Percentiles rank a stretch among this genome's conserved stretches.
These are phyloP conservation scores for Pisolithus marmoratus DNA, from an alignment of 768 basidiomycete genomes.

Conservation along the genomic window DNA sequence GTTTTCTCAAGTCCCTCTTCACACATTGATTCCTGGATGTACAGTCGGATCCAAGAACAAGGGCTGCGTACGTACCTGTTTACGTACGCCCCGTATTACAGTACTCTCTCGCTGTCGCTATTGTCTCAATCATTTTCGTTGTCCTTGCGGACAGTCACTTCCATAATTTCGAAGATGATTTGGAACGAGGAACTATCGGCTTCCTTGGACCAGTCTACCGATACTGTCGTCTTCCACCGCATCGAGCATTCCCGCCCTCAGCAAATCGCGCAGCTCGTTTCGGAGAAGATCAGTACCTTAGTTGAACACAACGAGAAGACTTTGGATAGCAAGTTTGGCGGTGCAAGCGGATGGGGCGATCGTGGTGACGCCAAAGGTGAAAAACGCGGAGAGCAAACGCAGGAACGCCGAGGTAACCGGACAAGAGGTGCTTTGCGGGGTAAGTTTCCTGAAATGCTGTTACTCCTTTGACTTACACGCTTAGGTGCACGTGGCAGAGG, in stretches of 20 bases:
- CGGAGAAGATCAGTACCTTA: conserved; percentile 81
- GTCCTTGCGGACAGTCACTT: conserved; percentile 69
- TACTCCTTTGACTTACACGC: neutral
- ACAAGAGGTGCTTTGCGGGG: conserved; percentile 53
- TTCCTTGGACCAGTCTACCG: conserved; percentile 86
- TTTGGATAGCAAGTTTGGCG: conserved; percentile 79
- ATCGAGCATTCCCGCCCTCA: conserved; percentile 85
- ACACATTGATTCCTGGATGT: conserved; percentile 2
- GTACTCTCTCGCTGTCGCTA: conserved; percentile 80
- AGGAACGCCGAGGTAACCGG: conserved; percentile 67
- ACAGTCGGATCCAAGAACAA: conserved; percentile 97
- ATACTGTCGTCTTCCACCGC: conserved; percentile 90
- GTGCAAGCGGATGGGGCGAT: conserved; percentile 45
- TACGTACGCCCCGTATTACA: conserved; percentile 91
- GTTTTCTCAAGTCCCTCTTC: neutral
- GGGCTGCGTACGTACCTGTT: conserved; percentile 95
- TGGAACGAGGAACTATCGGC: conserved; percentile 95
- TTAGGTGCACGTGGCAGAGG: conserved; percentile 67
- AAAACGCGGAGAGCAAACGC: conserved; percentile 73
- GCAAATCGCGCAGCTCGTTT: conserved; percentile 81
- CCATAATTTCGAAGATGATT: conserved; percentile 94
- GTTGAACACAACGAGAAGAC: conserved; percentile 92
- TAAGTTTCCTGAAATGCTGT: conserved; percentile 23
- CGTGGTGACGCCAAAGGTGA: conserved; percentile 57
- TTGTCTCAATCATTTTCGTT: conserved; percentile 87